These are phyloP conservation scores for Mycena galopus DNA, from an alignment of 768 basidiomycete species.

Conservation along the genomic window DNA sequence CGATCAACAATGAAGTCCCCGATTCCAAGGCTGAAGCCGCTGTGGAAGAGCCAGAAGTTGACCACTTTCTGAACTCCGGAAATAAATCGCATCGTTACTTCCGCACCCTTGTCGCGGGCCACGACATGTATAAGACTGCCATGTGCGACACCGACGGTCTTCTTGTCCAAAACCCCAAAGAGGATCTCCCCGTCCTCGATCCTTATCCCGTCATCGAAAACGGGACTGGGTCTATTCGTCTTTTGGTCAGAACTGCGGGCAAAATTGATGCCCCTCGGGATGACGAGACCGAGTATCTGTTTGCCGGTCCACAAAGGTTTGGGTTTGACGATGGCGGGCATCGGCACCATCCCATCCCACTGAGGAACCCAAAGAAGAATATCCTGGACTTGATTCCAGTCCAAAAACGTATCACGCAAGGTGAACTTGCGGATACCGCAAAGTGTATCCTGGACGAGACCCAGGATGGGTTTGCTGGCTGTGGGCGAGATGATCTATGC, in stretches of 20 bases:
- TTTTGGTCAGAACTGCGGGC: slow-evolving; percentile 84
- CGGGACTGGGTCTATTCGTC: slow-evolving; percentile 72
- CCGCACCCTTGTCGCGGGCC: slow-evolving; percentile 97
- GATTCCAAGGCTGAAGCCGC: slow-evolving; percentile 98
- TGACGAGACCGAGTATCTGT: slow-evolving; percentile 91
- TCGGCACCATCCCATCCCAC: slow-evolving; percentile 96
- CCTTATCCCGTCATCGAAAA: slow-evolving; percentile 93
- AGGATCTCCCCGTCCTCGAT: slow-evolving; percentile 98
- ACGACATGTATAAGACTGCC: slow-evolving; percentile 97
- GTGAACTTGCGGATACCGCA: slow-evolving; percentile 99
- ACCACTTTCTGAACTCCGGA: slow-evolving; percentile 96
- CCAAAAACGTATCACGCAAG: slow-evolving; percentile 93
- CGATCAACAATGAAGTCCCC: slow-evolving; percentile 97
- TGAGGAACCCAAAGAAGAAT: slow-evolving; percentile 98
- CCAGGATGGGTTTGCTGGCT: slow-evolving; percentile 99
- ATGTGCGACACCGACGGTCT: slow-evolving; percentile 96
- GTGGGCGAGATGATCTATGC: slow-evolving; percentile 96
- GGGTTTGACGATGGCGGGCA: slow-evolving; percentile 95
- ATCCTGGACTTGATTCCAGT: slow-evolving; percentile 97
- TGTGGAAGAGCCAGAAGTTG: slow-evolving; percentile 99
- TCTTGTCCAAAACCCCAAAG: slow-evolving; percentile 97
- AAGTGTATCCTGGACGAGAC: slow-evolving; percentile 98
- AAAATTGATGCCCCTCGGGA: slow-evolving; percentile 97
- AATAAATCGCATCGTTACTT: slow-evolving; percentile 90
- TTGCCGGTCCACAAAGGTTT: slow-evolving; percentile 99